Evolutionary conservation across 768 basidiomycete species (phyloP).

Genomic region (Suillus alpinus): DNA sequence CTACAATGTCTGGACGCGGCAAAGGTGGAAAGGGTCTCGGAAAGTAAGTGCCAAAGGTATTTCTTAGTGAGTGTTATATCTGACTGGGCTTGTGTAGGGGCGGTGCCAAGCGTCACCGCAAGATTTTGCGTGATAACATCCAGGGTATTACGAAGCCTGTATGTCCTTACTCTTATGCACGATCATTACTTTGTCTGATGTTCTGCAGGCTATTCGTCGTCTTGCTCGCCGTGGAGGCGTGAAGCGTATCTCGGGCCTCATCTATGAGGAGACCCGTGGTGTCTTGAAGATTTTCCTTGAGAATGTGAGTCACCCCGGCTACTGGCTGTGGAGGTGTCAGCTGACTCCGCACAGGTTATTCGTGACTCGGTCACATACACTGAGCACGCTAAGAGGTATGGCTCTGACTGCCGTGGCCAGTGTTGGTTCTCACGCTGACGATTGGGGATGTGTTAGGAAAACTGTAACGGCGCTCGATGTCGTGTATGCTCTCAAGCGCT

Average conservation of each 20-base stretch:
- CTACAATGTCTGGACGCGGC: constrained; percentile 45
- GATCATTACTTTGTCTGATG: constrained; percentile 41
- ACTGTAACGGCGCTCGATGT: constrained; percentile 88
- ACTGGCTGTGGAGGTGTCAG: not conserved
- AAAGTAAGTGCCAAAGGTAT: constrained; percentile 25
- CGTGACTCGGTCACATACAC: constrained; percentile 93
- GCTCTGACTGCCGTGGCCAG: not conserved
- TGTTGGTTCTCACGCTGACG: constrained; percentile 2
- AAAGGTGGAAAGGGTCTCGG: constrained; percentile 52
- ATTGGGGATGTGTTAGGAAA: constrained; percentile 42
- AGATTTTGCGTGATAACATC: constrained; percentile 46
- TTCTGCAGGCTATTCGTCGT: constrained; percentile 76
- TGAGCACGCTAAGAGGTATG: constrained; percentile 79
- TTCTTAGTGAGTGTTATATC: not conserved
- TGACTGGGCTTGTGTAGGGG: constrained; percentile 27
- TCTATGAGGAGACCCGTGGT: constrained; percentile 92
- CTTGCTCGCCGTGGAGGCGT: constrained; percentile 91
- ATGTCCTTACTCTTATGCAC: constrained; percentile 24
- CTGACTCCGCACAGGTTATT: constrained; percentile 58
- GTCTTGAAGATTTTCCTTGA: constrained; percentile 90
- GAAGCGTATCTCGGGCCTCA: constrained; percentile 85
- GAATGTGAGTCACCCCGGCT: constrained; percentile 51
- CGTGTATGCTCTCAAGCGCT: constrained; percentile 71
- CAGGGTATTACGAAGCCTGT: constrained; percentile 53
- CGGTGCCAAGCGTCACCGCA: constrained; percentile 46